Conservation (phyloP, 192 early-diverging fungal species). For the Coemansia reversa region DNA sequence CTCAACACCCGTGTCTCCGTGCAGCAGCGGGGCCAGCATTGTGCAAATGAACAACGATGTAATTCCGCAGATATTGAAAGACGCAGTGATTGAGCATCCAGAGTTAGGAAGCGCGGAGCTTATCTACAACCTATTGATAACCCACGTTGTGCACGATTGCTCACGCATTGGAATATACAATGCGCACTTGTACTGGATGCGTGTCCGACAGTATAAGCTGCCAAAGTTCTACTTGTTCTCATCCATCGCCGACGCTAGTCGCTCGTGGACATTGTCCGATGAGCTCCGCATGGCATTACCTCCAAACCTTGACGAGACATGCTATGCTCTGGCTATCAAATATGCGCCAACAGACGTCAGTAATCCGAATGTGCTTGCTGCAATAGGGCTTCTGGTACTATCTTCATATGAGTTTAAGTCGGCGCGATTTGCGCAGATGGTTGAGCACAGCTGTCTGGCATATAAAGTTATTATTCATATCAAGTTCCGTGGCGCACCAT, state of each 20-base stretch:
- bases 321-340: slow-evolving; percentile 43
- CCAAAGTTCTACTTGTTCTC: slow-evolving; percentile 47
- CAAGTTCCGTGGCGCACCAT: slow-evolving; percentile 47
- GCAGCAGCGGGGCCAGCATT: slow-evolving; percentile 19
- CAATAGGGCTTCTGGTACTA: slow-evolving; percentile 38
- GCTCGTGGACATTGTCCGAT: slow-evolving; percentile 53
- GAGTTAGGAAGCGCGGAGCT: slow-evolving; percentile 52
- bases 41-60: slow-evolving; percentile 48
- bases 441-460: slow-evolving; percentile 50
- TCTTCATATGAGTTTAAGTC: slow-evolving; percentile 55
- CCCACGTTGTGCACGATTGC: slow-evolving; percentile 51
- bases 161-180: slow-evolving; percentile 51
- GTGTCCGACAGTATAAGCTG: slow-evolving; percentile 42
- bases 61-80: slow-evolving; percentile 42
- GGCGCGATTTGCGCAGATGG: slow-evolving; percentile 53
- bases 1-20: slow-evolving; percentile 8
- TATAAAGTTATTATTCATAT: slow-evolving; percentile 47
- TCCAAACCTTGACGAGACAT: slow-evolving; percentile 48
- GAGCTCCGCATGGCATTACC: slow-evolving; percentile 48
- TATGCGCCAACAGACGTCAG: slow-evolving; percentile 19
- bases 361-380: slow-evolving; percentile 24
- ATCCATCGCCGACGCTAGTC: slow-evolving; percentile 49
- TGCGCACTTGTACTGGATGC: slow-evolving; percentile 53
- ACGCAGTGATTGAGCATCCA: slow-evolving; percentile 43
- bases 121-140: slow-evolving; percentile 54